Evolutionary conservation across 306 rosid genomes (phyloP).

Genomic region (Cucurbita pepo): DNA sequence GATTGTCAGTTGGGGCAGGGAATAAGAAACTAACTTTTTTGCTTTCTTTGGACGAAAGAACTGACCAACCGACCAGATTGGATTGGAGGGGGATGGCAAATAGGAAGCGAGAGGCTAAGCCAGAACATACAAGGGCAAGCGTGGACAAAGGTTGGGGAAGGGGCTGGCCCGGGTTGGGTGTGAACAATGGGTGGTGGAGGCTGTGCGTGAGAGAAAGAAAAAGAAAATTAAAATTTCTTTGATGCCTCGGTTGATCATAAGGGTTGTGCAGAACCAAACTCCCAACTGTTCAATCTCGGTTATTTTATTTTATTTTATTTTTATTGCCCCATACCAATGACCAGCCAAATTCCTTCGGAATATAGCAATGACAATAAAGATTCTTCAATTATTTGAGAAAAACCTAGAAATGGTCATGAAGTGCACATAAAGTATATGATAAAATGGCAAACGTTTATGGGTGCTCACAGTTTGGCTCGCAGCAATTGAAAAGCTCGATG

Average conservation of each 20-base stretch:
- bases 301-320: background rate
- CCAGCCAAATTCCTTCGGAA: background rate
- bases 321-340: background rate
- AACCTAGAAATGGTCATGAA: background rate
- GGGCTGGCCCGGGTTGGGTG: background rate
- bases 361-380: background rate
- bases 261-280: background rate
- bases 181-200: background rate
- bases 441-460: background rate
- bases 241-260: background rate
- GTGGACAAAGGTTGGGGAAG: background rate
- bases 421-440: background rate
- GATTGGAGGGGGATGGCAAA: background rate
- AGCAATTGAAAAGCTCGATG: constrained; percentile 83
- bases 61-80: background rate
- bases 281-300: background rate
- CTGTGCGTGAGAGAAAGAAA: background rate
- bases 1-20: background rate
- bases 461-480: constrained; percentile 85
- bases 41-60: background rate
- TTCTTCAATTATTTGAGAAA: background rate
- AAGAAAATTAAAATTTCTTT: background rate
- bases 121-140: background rate
- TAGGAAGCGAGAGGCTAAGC: background rate
- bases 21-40: background rate